These are phyloP conservation scores for Craterostigma plantagineum DNA, from an alignment of 257 asterid genomes.

Conservation along the genomic window DNA sequence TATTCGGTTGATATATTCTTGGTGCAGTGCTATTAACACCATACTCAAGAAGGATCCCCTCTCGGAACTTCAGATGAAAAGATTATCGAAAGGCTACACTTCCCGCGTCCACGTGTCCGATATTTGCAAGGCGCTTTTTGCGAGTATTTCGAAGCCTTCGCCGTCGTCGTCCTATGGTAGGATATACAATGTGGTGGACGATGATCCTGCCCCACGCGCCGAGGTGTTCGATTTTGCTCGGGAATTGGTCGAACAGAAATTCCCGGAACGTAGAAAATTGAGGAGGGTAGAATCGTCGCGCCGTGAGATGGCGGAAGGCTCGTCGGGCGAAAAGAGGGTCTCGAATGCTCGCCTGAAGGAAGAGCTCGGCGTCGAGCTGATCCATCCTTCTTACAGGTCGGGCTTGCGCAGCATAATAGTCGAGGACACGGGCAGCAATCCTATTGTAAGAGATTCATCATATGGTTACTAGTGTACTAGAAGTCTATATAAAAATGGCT, in stretches of 20 bases:
- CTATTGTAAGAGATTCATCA: too few relatives aligned
- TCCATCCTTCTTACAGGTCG: slow-evolving; percentile 51
- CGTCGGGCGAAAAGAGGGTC: slow-evolving; percentile 63
- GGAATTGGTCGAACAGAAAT: slow-evolving; percentile 40
- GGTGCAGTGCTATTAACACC: slow-evolving; percentile 72
- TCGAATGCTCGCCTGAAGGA: slow-evolving; percentile 56
- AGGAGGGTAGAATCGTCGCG: slow-evolving; percentile 7
- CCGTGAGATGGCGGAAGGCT: slow-evolving; percentile 7
- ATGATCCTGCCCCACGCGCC: slow-evolving; percentile 67
- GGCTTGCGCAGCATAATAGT: slow-evolving; percentile 50
- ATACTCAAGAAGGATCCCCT: slow-evolving; percentile 42
- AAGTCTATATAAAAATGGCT: too few relatives aligned
- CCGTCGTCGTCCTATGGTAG: slow-evolving; percentile 26
- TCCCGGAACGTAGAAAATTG: slow-evolving; percentile 15
- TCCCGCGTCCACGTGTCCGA: slow-evolving; percentile 83
- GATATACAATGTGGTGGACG: slow-evolving; percentile 65
- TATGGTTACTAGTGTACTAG: too few relatives aligned
- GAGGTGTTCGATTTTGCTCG: slow-evolving; percentile 57
- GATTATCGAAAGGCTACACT: slow-evolving; percentile 41
- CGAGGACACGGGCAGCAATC: too few relatives aligned
- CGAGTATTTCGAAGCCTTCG: slow-evolving; percentile 51
- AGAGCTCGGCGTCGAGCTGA: slow-evolving; percentile 47
- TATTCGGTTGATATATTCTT: too few relatives aligned
- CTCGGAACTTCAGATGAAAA: slow-evolving; percentile 37
- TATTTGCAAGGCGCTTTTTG: slow-evolving; percentile 68